phyloP scores from a whole-genome alignment of 495 filamentous ascomycete genomes.

The Neohortaea acidophila region DNA sequence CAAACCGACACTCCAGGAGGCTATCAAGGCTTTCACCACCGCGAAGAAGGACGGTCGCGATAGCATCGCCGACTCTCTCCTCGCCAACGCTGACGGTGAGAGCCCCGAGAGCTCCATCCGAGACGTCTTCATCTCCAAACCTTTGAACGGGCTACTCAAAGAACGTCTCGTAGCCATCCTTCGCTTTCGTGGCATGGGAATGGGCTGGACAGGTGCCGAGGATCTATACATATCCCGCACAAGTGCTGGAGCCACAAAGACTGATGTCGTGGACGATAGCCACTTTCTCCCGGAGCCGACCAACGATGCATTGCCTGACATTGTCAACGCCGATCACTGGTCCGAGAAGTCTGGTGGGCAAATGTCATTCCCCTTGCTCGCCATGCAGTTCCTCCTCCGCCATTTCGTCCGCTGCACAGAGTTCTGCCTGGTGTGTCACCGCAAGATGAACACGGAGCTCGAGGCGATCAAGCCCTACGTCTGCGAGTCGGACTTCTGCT shows the following conservation, averaged over 20 bases:
- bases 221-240: constrained; percentile 33
- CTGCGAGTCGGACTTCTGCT: constrained; percentile 62
- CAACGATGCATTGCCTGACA: constrained; percentile 17
- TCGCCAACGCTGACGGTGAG: constrained; percentile 16
- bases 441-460: constrained; percentile 50
- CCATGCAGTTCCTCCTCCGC: constrained; percentile 65
- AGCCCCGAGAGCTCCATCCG: constrained; percentile 24
- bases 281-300: constrained; percentile 23
- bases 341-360: neutral
- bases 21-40: constrained; percentile 37
- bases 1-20: constrained; percentile 38
- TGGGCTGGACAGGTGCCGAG: constrained; percentile 63
- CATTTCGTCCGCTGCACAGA: constrained; percentile 73
- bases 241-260: constrained; percentile 19
- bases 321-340: constrained; percentile 26
- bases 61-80: constrained; percentile 3
- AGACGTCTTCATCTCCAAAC: constrained; percentile 53
- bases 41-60: constrained; percentile 6
- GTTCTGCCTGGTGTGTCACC: constrained; percentile 79
- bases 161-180: constrained; percentile 49
- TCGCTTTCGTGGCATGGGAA: constrained; percentile 37
- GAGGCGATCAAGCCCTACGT: constrained; percentile 89
- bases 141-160: constrained; percentile 56
- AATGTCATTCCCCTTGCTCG: constrained; percentile 51
- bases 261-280: constrained; percentile 22